These are phyloP conservation scores for Cenchrus americanus DNA, from an alignment of 176 grass and related monocot genomes.

Conservation along the genomic window DNA sequence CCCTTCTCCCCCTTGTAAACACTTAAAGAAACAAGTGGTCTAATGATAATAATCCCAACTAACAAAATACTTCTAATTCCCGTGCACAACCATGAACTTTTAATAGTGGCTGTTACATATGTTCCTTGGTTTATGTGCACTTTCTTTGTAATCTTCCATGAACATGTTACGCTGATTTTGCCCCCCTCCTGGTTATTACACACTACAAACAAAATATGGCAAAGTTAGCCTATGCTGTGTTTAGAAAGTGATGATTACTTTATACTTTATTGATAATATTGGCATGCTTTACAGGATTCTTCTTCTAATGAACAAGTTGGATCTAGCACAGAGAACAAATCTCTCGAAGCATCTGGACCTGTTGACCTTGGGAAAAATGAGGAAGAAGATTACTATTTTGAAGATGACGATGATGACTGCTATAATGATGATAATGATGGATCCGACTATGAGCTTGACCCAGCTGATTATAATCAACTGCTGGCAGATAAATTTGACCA, in stretches of 20 bases:
- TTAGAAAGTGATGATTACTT: neutral
- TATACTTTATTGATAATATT: slow-evolving; percentile 10
- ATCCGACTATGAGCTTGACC: slow-evolving; percentile 52
- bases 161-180: too few species aligned
- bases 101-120: neutral
- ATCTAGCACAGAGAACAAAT: slow-evolving; percentile 51
- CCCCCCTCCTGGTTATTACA: neutral
- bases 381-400: slow-evolving; percentile 69
- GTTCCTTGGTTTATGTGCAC: neutral
- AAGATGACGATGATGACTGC: slow-evolving; percentile 48
- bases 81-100: neutral
- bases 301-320: slow-evolving; percentile 50
- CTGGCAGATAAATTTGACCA: slow-evolving; percentile 79
- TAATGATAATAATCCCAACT: neutral
- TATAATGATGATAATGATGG: slow-evolving; percentile 45
- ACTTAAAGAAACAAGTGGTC: neutral
- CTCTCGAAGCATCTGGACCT: slow-evolving; percentile 29
- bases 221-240: neutral
- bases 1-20: neutral
- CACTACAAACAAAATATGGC: neutral
- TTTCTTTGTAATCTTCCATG: neutral
- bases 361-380: slow-evolving; percentile 42
- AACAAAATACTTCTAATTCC: neutral
- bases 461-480: slow-evolving; percentile 48
- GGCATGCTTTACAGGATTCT: slow-evolving; percentile 45